Conservation (phyloP, 306 rosid genomes). For the Styphnolobium japonicum region DNA sequence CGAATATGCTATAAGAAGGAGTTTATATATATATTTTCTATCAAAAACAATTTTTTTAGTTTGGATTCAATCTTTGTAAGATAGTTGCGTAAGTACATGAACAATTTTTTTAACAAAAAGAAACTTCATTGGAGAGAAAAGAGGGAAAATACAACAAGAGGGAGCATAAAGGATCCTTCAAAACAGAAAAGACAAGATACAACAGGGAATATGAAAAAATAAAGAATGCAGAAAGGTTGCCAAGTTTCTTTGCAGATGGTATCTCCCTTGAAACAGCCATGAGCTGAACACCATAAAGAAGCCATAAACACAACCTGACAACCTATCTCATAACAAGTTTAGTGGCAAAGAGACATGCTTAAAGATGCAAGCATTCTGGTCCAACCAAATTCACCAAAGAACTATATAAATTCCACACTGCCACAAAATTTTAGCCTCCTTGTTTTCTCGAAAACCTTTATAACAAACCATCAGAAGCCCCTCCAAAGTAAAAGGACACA, state of each 20-base stretch:
- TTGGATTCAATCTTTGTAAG: neutral
- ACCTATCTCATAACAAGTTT: neutral
- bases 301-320: neutral
- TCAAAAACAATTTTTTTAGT: neutral
- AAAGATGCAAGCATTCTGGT: neutral
- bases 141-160: neutral
- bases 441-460: neutral
- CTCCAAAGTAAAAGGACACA: neutral
- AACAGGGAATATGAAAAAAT: neutral
- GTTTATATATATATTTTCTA: neutral
- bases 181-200: neutral
- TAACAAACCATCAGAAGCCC: neutral
- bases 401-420: neutral
- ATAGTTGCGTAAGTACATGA: neutral
- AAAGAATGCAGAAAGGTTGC: neutral
- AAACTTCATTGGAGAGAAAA: slow-evolving; percentile 2
- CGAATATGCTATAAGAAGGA: neutral
- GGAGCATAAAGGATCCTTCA: neutral
- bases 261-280: neutral
- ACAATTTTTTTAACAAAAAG: neutral
- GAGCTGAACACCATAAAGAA: neutral
- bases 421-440: neutral
- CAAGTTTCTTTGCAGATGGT: neutral
- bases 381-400: neutral
- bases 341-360: neutral